These are phyloP conservation scores for Trichophyton simii DNA, from an alignment of 2,329 filamentous ascomycete species.

Conservation along the genomic window DNA sequence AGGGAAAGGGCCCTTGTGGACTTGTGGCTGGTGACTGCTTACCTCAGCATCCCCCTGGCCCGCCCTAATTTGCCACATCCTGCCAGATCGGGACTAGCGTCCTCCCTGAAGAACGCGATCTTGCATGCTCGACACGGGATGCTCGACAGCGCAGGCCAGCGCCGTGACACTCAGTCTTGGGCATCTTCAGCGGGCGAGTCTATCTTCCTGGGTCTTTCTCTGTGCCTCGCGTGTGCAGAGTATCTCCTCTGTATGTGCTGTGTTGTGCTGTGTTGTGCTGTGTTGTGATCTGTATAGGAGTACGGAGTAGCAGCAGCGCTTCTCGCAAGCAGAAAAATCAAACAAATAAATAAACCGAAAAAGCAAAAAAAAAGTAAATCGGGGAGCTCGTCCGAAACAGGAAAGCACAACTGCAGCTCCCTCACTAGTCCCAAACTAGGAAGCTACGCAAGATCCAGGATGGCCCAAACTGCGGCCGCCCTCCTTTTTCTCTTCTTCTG, in stretches of 20 bases:
- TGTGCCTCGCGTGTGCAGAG: too few relatives aligned
- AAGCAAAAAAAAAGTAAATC: neutral
- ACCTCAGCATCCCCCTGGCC: neutral
- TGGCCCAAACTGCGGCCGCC: neutral
- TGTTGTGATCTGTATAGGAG: too few relatives aligned
- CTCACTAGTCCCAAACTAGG: constrained; percentile 1
- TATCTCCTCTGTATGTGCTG: too few relatives aligned
- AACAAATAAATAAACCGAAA: neutral
- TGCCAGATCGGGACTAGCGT: neutral
- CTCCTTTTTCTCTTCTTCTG: neutral
- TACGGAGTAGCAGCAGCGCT: neutral
- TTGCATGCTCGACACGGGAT: neutral
- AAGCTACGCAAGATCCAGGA: constrained; percentile 1
- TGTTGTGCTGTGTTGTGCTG: too few relatives aligned
- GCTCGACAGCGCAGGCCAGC: too few relatives aligned
- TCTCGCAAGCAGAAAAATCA: neutral
- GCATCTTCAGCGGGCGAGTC: too few relatives aligned
- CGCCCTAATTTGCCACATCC: neutral
- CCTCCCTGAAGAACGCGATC: neutral
- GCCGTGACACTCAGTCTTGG: too few relatives aligned
- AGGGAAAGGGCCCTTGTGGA: neutral
- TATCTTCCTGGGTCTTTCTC: too few relatives aligned
- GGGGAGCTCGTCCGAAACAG: neutral
- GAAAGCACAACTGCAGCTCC: neutral
- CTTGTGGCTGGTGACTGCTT: neutral